Evolutionary conservation across 805 yeast genomes (phyloP).

Genomic region (Myxozyma geophila): DNA sequence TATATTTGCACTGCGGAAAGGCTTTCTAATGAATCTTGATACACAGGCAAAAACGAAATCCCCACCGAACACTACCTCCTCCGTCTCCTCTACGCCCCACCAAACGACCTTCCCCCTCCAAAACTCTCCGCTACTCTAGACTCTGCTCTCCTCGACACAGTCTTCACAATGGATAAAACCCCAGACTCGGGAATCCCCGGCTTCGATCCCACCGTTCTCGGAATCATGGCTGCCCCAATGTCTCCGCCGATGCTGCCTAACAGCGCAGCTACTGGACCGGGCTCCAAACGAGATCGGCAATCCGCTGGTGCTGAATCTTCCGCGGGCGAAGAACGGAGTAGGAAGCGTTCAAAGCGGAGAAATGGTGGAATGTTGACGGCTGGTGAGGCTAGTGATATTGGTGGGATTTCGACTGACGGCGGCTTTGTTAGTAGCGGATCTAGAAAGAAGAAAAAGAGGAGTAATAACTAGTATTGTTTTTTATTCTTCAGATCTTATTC

Average conservation of each 20-base stretch:
- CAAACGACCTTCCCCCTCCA: conserved; percentile 50
- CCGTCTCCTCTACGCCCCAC: conserved; percentile 35
- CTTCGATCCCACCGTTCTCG: conserved; percentile 69
- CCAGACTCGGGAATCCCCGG: conserved; percentile 76
- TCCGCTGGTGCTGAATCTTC: conserved; percentile 23
- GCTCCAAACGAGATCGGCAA: conserved; percentile 5
- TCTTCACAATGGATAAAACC: conserved; percentile 66
- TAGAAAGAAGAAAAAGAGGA: conserved; percentile 8
- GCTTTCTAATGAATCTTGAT: not conserved
- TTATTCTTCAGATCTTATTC: not conserved
- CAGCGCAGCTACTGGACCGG: not conserved
- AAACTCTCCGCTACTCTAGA: conserved; percentile 48
- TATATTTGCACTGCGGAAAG: no score
- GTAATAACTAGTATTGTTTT: not conserved
- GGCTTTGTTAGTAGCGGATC: not conserved
- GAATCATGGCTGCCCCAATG: conserved; percentile 30
- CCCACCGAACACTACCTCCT: conserved; percentile 42
- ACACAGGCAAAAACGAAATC: conserved; percentile 47
- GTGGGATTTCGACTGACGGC: conserved; percentile 22
- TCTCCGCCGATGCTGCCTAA: conserved; percentile 1
- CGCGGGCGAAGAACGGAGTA: conserved; percentile 28
- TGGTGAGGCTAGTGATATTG: conserved; percentile 23
- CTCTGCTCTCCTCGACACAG: conserved; percentile 52
- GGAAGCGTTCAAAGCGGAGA: conserved; percentile 12
- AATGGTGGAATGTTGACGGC: conserved; percentile 6